Percentiles rank a stretch among this genome's conserved stretches.
Evolutionary conservation across 139 green algal species (phyloP).

Genomic region (Chlamydomonas applanata): DNA sequence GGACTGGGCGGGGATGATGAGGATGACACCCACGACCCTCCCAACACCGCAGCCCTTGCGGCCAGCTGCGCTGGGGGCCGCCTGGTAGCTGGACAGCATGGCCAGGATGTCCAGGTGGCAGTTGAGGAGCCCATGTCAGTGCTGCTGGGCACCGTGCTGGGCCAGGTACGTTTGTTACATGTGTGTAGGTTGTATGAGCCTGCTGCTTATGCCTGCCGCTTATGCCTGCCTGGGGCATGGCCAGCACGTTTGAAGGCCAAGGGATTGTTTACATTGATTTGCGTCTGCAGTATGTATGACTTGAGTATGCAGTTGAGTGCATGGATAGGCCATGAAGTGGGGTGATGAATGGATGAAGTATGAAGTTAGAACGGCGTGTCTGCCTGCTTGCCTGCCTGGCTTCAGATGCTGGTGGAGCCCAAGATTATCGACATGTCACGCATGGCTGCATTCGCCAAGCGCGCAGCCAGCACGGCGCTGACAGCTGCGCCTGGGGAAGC

Average conservation of each 20-base stretch:
- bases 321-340: too few relatives aligned
- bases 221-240: too few relatives aligned
- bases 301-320: too few relatives aligned
- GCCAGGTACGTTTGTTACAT: neutral
- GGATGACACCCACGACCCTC: neutral
- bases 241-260: too few relatives aligned
- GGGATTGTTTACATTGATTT: too few relatives aligned
- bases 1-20: neutral
- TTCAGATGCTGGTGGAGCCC: constrained; percentile 41
- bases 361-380: neutral
- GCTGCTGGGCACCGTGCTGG: constrained; percentile 29
- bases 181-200: too few relatives aligned
- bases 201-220: too few relatives aligned
- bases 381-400: neutral
- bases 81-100: constrained; percentile 21
- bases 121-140: neutral
- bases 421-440: constrained; percentile 51
- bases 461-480: constrained; percentile 4
- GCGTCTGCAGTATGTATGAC: too few relatives aligned
- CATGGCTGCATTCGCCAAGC: constrained; percentile 26
- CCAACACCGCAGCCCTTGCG: constrained; percentile 7
- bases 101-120: too few relatives aligned
- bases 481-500: neutral
- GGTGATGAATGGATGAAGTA: too few relatives aligned
- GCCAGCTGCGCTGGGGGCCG: constrained; percentile 23